Conservation (phyloP, 2,329 filamentous ascomycete species). For the Dactylellina parvicollis region DNA sequence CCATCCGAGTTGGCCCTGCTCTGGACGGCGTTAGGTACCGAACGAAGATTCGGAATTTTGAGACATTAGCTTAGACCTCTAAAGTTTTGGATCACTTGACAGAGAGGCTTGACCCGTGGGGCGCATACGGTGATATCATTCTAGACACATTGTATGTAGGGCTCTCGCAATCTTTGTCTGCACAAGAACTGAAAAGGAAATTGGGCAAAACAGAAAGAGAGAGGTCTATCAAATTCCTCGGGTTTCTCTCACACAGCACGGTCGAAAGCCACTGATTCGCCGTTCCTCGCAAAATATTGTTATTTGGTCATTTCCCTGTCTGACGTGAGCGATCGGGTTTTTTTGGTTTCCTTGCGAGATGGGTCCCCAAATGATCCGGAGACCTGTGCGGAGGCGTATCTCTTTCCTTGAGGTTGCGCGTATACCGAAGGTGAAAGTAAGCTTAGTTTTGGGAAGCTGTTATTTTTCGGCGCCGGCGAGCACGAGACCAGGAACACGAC, state of each 20-base stretch:
- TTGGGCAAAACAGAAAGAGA: not conserved
- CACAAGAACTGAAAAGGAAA: no score
- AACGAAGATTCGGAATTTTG: conserved; percentile 28
- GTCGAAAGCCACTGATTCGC: conserved; percentile 16
- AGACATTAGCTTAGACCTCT: conserved; percentile 27
- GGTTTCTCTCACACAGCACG: conserved; percentile 1
- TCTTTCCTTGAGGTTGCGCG: conserved; percentile 27
- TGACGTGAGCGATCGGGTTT: conserved; percentile 43
- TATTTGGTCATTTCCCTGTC: conserved; percentile 30
- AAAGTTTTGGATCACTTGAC: conserved; percentile 26
- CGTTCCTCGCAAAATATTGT: conserved; percentile 22
- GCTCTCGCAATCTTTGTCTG: not conserved
- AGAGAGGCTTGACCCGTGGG: conserved; percentile 2
- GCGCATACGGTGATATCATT: conserved; percentile 25
- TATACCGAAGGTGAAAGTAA: conserved; percentile 46
- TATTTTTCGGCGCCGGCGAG: conserved; percentile 46
- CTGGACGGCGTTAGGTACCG: not conserved
- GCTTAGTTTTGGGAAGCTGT: conserved; percentile 34
- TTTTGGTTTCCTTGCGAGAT: conserved; percentile 12
- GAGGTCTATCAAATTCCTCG: conserved; percentile 20
- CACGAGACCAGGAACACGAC: conserved; percentile 18
- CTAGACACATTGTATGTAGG: not conserved
- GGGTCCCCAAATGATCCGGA: not conserved
- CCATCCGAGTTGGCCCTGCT: conserved; percentile 4
- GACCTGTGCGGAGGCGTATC: not conserved